phyloP scores from a whole-genome alignment of 2,329 filamentous ascomycete genomes.

The Tolypocladium inflatum region DNA sequence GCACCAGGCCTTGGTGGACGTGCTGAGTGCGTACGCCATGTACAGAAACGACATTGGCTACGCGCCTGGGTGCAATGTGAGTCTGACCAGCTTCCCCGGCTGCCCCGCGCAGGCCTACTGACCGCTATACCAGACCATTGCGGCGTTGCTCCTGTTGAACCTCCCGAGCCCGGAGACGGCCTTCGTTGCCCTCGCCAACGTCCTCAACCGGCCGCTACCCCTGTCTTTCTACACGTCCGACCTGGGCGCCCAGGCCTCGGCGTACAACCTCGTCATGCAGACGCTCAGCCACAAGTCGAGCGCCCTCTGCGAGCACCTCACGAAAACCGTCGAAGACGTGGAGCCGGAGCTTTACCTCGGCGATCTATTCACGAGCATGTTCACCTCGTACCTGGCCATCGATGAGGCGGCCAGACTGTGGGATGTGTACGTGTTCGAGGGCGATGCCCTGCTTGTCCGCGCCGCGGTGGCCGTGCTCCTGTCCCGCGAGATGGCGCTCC shows the following conservation, averaged over 20 bases:
- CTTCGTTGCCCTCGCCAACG: slow-evolving; percentile 65
- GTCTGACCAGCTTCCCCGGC: slow-evolving; percentile 18
- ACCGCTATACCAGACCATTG: slow-evolving; percentile 45
- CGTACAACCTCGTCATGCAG: slow-evolving; percentile 60
- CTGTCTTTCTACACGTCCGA: slow-evolving; percentile 69
- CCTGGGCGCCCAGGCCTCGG: slow-evolving; percentile 54
- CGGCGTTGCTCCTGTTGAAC: slow-evolving; percentile 64
- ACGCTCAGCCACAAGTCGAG: slow-evolving; percentile 57
- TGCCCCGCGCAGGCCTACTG: background rate
- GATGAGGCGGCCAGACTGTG: slow-evolving; percentile 66
- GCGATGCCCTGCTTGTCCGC: slow-evolving; percentile 61
- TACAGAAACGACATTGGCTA: slow-evolving; percentile 78
- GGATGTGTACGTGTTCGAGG: slow-evolving; percentile 79
- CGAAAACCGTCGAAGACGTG: slow-evolving; percentile 33
- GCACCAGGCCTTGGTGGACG: slow-evolving; percentile 57
- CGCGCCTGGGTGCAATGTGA: slow-evolving; percentile 62
- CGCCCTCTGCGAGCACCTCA: slow-evolving; percentile 55
- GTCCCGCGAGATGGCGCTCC: slow-evolving; percentile 40
- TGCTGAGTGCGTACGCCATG: slow-evolving; percentile 71
- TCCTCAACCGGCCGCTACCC: slow-evolving; percentile 66
- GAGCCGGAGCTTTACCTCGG: slow-evolving; percentile 46
- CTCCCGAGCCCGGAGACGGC: slow-evolving; percentile 52
- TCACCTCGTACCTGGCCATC: slow-evolving; percentile 52
- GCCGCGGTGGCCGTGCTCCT: slow-evolving; percentile 60
- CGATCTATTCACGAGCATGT: slow-evolving; percentile 53